Evolutionary conservation across 129 eudicot species (phyloP), one percentile per base, ranked within the genome.

Genomic region (Ambrosia artemisiifolia): DNA sequence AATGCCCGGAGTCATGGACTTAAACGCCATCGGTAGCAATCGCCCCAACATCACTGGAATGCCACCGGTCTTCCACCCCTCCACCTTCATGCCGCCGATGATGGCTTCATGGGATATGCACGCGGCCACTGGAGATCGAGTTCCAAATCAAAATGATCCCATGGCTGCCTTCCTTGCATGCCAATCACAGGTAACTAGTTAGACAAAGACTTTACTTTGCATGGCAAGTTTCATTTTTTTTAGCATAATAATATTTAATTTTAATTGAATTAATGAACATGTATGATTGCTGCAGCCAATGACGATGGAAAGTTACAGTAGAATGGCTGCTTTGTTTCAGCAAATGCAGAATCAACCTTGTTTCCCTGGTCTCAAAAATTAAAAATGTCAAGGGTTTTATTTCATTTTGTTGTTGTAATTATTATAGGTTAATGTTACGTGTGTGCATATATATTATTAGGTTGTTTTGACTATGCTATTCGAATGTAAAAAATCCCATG

Each of bases 261-360:
- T 8, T 9, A 19, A 19, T 12, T 19, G 34, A 55, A 55, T 20
- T 55, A n/a, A n/a, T n/a, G 28, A 24, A 24, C 28, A 20, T 19
- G 10, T 14, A 17, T 32, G 20, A 53, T 51, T 46, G 38, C 60
- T 83, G 83, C 91, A 91, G 96, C 91, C 97, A 16, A 84, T 88
- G 96, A 84, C 87, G 5, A 86, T 86, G 92, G 96, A 88, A 36
- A 81, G 82, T 63, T 91, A 88, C 55, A 72, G 67, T 50, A 77
- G 90, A 80, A 81, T 91, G 90, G 96, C 88, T 3, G 84, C 88
- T 10, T n/a, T 91, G 87, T 88, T 82, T 69, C 96, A 88, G 35
- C 97, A 88, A 63, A 75, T 85, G 83, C 92, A 78, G 47, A 70
- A 82, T 53, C 90, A 77, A 50, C 56, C 71, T 17, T 20, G 59